Conservation (phyloP, 2,329 filamentous ascomycete species). For the Fusarium sarcochroum region DNA sequence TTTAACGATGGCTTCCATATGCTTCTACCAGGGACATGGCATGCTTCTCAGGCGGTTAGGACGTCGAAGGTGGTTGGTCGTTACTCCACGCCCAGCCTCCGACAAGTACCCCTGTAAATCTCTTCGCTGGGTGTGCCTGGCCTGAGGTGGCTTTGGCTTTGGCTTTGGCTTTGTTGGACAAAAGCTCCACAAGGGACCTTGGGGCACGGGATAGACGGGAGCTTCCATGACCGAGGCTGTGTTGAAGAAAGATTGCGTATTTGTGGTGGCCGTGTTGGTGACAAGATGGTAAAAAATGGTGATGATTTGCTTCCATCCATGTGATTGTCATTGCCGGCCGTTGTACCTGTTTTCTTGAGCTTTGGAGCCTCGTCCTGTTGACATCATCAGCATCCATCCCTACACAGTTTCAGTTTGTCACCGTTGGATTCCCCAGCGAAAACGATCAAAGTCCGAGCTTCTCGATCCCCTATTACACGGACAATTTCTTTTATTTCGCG, state of each 20-base stretch:
- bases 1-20: constrained; percentile 15
- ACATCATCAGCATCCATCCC: constrained; percentile 20
- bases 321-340: too few relatives aligned
- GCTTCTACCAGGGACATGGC: constrained; percentile 7
- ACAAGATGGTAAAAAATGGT: constrained; percentile 3
- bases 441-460: constrained; percentile 25
- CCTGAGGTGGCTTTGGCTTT: constrained; percentile 21
- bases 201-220: constrained; percentile 25
- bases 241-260: constrained; percentile 29
- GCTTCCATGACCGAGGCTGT: constrained; percentile 31
- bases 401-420: constrained; percentile 19
- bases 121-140: constrained; percentile 9
- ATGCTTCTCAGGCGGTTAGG: constrained; percentile 36
- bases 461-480: constrained; percentile 34
- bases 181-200: constrained; percentile 26
- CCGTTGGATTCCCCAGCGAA: constrained; percentile 11
- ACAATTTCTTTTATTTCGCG: constrained; percentile 23
- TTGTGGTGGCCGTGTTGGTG: constrained; percentile 21
- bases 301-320: constrained; percentile 1
- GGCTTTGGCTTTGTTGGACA: constrained; percentile 27
- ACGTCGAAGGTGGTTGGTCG: constrained; percentile 36
- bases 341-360: constrained; percentile 1
- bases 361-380: constrained; percentile 4
- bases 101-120: constrained; percentile 31
- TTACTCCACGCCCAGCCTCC: constrained; percentile 23